phyloP scores from a whole-genome alignment of 1,139 yeast genomes.

The Yamadazyma siamensis region DNA sequence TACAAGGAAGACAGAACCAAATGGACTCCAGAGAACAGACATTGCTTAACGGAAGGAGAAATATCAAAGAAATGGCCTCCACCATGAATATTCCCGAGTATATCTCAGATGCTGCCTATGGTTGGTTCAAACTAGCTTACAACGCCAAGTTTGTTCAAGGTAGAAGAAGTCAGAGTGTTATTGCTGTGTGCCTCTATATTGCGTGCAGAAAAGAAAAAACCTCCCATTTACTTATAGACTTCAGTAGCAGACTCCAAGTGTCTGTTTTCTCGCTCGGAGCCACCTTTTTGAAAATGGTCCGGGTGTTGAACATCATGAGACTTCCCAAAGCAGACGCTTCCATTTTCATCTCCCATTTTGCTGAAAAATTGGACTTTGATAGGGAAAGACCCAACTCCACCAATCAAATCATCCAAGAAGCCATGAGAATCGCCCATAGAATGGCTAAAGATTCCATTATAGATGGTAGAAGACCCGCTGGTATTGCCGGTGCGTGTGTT shows the following conservation, averaged over 20 bases:
- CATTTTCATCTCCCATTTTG: slow-evolving; percentile 88
- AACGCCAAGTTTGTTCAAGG: slow-evolving; percentile 92
- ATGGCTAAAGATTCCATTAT: slow-evolving; percentile 96
- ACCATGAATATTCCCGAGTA: slow-evolving; percentile 79
- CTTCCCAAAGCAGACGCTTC: slow-evolving; percentile 94
- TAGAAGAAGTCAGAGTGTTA: slow-evolving; percentile 87
- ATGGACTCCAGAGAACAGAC: slow-evolving; percentile 89
- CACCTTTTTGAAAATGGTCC: slow-evolving; percentile 87
- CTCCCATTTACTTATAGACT: slow-evolving; percentile 93
- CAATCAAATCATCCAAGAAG: slow-evolving; percentile 79
- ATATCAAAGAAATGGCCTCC: slow-evolving; percentile 75
- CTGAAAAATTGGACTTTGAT: slow-evolving; percentile 71
- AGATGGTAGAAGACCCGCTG: slow-evolving; percentile 97
- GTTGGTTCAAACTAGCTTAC: slow-evolving; percentile 85
- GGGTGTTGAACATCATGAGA: slow-evolving; percentile 67
- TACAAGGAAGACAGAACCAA: slow-evolving; percentile 62
- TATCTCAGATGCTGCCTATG: slow-evolving; percentile 80
- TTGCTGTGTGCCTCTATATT: slow-evolving; percentile 89
- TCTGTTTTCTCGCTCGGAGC: slow-evolving; percentile 95
- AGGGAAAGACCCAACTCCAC: slow-evolving; percentile 49
- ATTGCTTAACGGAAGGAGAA: slow-evolving; percentile 70
- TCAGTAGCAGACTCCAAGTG: slow-evolving; percentile 82
- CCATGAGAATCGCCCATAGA: slow-evolving; percentile 78
- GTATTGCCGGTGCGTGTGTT: slow-evolving; percentile 96
- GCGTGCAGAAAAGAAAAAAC: slow-evolving; percentile 92